A percentile compares a stretch with the other conserved stretches of the same genome.
Evolutionary conservation across 1,139 yeast genomes (phyloP).

Genomic region (Hanseniaspora uvarum): DNA sequence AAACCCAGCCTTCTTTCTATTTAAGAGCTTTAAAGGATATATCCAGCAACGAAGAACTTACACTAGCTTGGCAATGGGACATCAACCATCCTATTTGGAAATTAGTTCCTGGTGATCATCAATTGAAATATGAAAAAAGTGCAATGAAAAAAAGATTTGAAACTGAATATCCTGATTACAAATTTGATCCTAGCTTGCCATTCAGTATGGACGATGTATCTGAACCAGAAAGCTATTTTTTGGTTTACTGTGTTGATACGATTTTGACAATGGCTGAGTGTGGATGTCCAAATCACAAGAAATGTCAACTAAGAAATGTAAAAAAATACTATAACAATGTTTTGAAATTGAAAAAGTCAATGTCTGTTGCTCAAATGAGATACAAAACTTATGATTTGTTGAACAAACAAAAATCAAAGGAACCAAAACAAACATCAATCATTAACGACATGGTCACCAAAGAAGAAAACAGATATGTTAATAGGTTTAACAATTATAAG

Average conservation of each 20-base stretch:
- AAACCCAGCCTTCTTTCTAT: constrained; percentile 40
- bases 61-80: constrained; percentile 88
- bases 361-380: constrained; percentile 25
- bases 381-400: constrained; percentile 29
- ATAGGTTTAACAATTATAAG: constrained; percentile 11
- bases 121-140: constrained; percentile 21
- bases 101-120: constrained; percentile 36
- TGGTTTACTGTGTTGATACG: constrained; percentile 53
- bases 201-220: constrained; percentile 12
- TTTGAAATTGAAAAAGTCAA: constrained; percentile 28
- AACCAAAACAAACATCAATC: constrained; percentile 30
- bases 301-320: constrained; percentile 51
- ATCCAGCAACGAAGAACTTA: constrained; percentile 52
- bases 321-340: constrained; percentile 37
- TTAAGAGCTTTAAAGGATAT: constrained; percentile 52
- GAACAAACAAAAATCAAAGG: constrained; percentile 27
- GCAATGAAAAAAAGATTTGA: constrained; percentile 36
- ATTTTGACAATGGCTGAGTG: constrained; percentile 62
- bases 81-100: constrained; percentile 57
- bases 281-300: constrained; percentile 43
- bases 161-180: neutral
- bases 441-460: constrained; percentile 20
- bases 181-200: constrained; percentile 4
- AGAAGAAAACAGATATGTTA: constrained; percentile 8
- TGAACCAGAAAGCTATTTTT: constrained; percentile 38